A percentile compares a stretch with the other conserved stretches of the same genome.
Evolutionary conservation across 2,329 filamentous ascomycete species (phyloP).

Genomic region (Arthrocladium fulminans): DNA sequence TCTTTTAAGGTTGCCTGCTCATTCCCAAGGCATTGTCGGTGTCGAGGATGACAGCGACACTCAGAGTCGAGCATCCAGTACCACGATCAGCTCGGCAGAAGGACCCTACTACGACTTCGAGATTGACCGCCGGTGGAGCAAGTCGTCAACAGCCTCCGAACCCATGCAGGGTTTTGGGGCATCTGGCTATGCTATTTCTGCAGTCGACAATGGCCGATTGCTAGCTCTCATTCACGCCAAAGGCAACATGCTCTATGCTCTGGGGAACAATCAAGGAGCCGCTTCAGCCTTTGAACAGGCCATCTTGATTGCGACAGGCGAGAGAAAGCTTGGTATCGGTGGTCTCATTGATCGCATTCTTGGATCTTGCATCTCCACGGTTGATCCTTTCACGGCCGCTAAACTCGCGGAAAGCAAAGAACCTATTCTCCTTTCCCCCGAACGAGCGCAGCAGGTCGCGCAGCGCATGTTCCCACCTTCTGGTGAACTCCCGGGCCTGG

Average conservation of each 20-base stretch:
- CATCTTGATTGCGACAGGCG: conserved; percentile 76
- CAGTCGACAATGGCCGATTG: conserved; percentile 82
- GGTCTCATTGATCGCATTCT: conserved; percentile 73
- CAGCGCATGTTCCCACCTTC: conserved; percentile 68
- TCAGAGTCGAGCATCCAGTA: conserved; percentile 44
- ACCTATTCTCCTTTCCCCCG: conserved; percentile 72
- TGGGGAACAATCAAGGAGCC: conserved; percentile 72
- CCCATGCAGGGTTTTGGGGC: conserved; percentile 54
- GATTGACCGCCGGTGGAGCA: conserved; percentile 25
- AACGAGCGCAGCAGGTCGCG: conserved; percentile 73
- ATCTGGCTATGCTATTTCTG: conserved; percentile 77
- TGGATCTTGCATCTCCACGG: conserved; percentile 38
- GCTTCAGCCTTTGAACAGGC: conserved; percentile 91
- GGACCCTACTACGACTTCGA: conserved; percentile 51
- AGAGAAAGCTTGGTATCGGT: conserved; percentile 60
- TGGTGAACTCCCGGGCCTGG: conserved; percentile 71
- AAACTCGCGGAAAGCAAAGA: conserved; percentile 32
- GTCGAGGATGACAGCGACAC: conserved; percentile 52
- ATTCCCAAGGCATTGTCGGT: conserved; percentile 16
- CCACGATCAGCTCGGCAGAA: conserved; percentile 45
- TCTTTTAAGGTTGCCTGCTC: conserved; percentile 46
- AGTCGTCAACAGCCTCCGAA: conserved; percentile 2
- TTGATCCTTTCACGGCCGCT: conserved; percentile 27
- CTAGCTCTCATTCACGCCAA: conserved; percentile 93
- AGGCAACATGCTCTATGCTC: conserved; percentile 92